Evolutionary conservation across 1,284 basidiomycete genomes (phyloP), one percentile per base, ranked within the genome.

Genomic region (Limonomyces culmigenus): DNA sequence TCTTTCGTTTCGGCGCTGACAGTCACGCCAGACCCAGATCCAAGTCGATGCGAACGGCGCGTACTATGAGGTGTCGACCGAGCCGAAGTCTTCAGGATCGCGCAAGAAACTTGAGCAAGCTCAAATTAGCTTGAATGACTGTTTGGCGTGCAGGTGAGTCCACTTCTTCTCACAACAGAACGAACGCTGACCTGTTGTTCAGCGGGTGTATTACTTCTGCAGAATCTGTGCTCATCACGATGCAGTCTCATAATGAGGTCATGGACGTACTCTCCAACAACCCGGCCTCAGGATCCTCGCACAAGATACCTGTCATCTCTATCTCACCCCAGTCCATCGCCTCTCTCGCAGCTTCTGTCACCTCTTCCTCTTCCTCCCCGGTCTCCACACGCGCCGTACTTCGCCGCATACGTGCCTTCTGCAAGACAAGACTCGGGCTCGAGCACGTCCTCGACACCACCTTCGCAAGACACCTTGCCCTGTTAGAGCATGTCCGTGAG

Each of bases 201-300:
- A 95, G 91, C 42, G 93, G 93, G 1, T 98, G 93, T 50, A 97
- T 98, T 48, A 98, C 93, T 2, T 95, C 91, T 33, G 93, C 93
- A 23, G 93, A 98, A 63, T 93, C 87, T 11, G 80, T 98, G 25
- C 70, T 98, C 40, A 95, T 98, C 52, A 91, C 88, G n/a, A 71
- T 95, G 41, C 95, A 98, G 56, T 93, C 87, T 12, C 91, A 96
- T 50, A 74, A 75, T 17, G 91, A 98, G 55, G 86, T 98, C 2
- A 67, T 91, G 31, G 68, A 68, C 35, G 80, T 85, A 46, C 65
- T 95, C 17, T 55, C 64, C 30, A 53, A 59, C 17, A 83, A 85
- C 45, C 49, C 58, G 25, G 43, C 51, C 35, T 45, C 53, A 39
- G 51, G 56, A 30, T 49, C 53, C 30, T 51, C 48, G 35, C 59